Evolutionary conservation across 2,329 filamentous ascomycete genomes (phyloP).

Genomic region (Trichoderma asperellum): DNA sequence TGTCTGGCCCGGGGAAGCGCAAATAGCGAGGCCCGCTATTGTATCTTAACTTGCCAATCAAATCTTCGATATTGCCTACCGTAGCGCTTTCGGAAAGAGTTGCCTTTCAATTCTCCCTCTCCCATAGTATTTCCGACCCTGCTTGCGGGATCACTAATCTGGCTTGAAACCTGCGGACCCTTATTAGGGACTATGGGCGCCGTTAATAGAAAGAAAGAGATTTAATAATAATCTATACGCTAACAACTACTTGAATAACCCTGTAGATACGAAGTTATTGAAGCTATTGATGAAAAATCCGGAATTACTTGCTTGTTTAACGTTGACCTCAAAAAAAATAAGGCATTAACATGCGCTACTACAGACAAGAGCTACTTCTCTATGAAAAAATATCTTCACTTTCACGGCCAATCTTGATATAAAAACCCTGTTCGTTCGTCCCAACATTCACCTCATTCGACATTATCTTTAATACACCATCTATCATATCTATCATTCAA

Average conservation of each 20-base stretch:
- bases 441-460: background rate
- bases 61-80: too few relatives aligned
- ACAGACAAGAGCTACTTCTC: background rate
- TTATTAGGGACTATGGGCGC: background rate
- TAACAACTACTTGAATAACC: too few relatives aligned
- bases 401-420: background rate
- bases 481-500: background rate
- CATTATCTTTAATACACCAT: background rate
- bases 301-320: slow-evolving; percentile 3
- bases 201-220: background rate
- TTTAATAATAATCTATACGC: background rate
- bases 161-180: background rate
- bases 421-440: background rate
- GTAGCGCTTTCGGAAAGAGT: background rate
- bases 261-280: background rate
- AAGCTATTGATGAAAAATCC: background rate
- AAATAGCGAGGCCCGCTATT: background rate
- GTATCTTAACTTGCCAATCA: background rate
- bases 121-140: slow-evolving; percentile 9
- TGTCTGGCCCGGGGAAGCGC: background rate
- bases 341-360: background rate
- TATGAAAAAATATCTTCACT: background rate
- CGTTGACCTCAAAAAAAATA: background rate
- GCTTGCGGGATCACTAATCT: slow-evolving; percentile 6
- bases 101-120: background rate